Evolutionary conservation across 257 asterid species (phyloP), one percentile per base, ranked within the genome.

Genomic region (Scutellaria baicalensis): DNA sequence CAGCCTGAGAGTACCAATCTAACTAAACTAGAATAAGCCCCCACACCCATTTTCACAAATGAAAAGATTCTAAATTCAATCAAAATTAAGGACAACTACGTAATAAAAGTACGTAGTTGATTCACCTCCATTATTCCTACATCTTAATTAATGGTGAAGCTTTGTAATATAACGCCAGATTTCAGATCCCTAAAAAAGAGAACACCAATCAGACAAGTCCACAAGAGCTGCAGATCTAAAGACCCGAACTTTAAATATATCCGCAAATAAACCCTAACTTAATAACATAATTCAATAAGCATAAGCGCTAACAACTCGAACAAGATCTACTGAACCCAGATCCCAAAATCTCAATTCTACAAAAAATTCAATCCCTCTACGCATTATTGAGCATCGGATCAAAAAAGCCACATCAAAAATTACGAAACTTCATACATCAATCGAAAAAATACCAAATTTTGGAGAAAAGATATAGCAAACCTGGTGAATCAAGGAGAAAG

Each of bases 401-500:
- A 70, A 12, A 35, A 66, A 58, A 39, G 14, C 63, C 59, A 63
- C 48, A 40, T 6, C 20, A 45, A 36, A 55, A 59, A 68, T 31
- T 3, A 45, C 70, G 39, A 3, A 66, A 50, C 47, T 33, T 49
- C 58, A 14, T 1, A 54, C 55, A 58, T n/a, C 44, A 64, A 80
- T 69, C 0, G 27, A 50, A 44, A 76, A 21, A 21, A 8, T 14
- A 33, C 16, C 35, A 52, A 23, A 58, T 10, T 2, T 52, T 23
- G 51, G 68, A 75, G 78, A 50, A 27, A 40, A 59, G 64, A 48
- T 40, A 14, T 75, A 80, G 68, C 76, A 69, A 77, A 82, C 88
- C 84, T 78, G 81, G 64, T 54, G 35, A 74, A 71, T 66, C 75
- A 16, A 71, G 77, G 78, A 70, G 82, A 83, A 75, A 69, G 62